Evolutionary conservation across 2,329 filamentous ascomycete species (phyloP).

Genomic region (Albophoma yamanashiensis): DNA sequence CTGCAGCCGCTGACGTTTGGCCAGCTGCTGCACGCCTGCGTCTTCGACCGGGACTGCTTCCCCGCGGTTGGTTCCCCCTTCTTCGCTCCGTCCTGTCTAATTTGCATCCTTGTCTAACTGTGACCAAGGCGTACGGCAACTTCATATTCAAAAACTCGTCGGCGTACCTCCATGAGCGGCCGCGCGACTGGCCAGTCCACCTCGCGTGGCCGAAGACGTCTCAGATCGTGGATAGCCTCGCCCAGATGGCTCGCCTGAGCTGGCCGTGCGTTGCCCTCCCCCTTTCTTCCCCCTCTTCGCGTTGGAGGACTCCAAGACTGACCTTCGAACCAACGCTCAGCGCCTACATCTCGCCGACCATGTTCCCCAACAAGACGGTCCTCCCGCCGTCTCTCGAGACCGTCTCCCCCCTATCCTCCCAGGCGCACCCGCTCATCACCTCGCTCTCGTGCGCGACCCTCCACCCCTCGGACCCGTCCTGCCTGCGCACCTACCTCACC

Average conservation of each 20-base stretch:
- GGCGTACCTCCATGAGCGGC: conserved; percentile 67
- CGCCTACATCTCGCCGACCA: conserved; percentile 71
- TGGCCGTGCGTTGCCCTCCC: conserved; percentile 66
- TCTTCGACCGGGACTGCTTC: conserved; percentile 68
- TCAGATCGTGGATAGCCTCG: conserved; percentile 71
- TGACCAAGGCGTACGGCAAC: conserved; percentile 20
- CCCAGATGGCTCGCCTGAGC: conserved; percentile 66
- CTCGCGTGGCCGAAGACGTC: conserved; percentile 66
- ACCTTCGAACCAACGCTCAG: no score
- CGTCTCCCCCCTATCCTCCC: conserved; percentile 68
- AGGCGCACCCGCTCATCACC: conserved; percentile 78
- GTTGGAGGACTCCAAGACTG: not conserved
- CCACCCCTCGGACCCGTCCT: conserved; percentile 81
- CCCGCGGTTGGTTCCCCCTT: conserved; percentile 38
- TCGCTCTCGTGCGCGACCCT: conserved; percentile 82
- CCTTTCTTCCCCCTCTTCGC: not conserved
- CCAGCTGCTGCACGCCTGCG: conserved; percentile 64
- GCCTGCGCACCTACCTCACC: conserved; percentile 73
- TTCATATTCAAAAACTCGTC: conserved; percentile 61
- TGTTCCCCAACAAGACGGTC: conserved; percentile 64
- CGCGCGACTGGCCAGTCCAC: conserved; percentile 53
- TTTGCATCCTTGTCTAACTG: conserved; percentile 1
- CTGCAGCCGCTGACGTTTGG: conserved; percentile 66
- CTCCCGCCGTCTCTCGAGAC: conserved; percentile 55
- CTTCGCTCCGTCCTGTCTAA: not conserved